Evolutionary conservation across 495 filamentous ascomycete species (phyloP), one percentile per base, ranked within the genome.

Genomic region (Penicillium bovifimosum): DNA sequence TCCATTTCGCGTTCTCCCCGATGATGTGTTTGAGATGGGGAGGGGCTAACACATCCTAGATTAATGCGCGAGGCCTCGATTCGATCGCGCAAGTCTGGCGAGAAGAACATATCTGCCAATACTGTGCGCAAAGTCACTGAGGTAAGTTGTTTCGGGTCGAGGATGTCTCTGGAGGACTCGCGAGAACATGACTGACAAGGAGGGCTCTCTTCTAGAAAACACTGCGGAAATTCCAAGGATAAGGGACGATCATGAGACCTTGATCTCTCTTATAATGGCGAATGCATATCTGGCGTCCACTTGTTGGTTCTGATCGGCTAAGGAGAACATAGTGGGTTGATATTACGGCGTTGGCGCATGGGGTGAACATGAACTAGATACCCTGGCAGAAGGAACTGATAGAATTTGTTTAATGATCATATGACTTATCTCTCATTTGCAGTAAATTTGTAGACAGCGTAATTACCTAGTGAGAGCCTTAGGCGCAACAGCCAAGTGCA

Each of bases 51-150:
- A 27, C 18, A 3, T 10, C 41, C 35, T 59, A 96, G 91, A 41
- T 74, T 96, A 52, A 81, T 96, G 74, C 88, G 87, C 48, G 89
- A 96, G 74, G 86, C 91, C 1, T 76, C 80, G 0, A 89, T 95
- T 52, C 78, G 85, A 53, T 81, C 84, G 46, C 88, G 88, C 58
- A 83, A 86, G 67, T 68, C 79, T 6, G 85, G 87, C 31, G 87
- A 91, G 63, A 82, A 82, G 62, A 77, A 78, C 14, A 80, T 93
- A 47, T 86, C 83, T 35, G 85, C 87, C 6, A 82, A 82, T 54
- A 84, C 83, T 33, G 78, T 96, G 47, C 82, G 82, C 57, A 90
- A 88, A 64, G 88, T 85, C 36, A 87, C 86, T 5, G 82, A 84
- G 72, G 90, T 89, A 66, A 31, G 84, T 36, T 29, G 1, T 16